These are phyloP conservation scores for Planoprotostelium fungivorum DNA, from an alignment of 78 protist species.

Conservation along the genomic window DNA sequence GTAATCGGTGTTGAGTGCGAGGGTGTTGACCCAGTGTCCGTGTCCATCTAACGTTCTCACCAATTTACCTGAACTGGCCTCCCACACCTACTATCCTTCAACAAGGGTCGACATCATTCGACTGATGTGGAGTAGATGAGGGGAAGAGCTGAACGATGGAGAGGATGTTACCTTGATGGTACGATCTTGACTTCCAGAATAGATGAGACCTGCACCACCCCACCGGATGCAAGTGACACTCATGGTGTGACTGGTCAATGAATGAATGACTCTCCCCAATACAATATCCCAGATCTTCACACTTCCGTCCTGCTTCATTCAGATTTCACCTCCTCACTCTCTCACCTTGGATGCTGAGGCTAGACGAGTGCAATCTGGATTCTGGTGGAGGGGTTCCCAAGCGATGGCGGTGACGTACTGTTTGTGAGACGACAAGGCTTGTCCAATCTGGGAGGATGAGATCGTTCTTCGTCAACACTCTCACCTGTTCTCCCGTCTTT, in stretches of 20 bases:
- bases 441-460: conserved; percentile 12
- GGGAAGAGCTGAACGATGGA: background rate
- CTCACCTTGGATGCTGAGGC: conserved; percentile 81
- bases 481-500: conserved; percentile 39
- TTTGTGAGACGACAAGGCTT: conserved; percentile 65
- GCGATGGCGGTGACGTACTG: conserved; percentile 78
- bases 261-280: conserved; percentile 5
- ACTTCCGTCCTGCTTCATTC: conserved; percentile 90
- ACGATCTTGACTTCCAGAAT: conserved; percentile 91
- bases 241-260: conserved; percentile 83
- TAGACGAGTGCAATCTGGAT: conserved; percentile 67
- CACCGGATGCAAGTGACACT: conserved; percentile 89
- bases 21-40: conserved; percentile 97
- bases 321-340: too few relatives aligned
- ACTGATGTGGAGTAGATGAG: conserved; percentile 30
- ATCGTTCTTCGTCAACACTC: background rate
- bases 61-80: conserved; percentile 27
- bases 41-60: conserved; percentile 87
- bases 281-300: conserved; percentile 83
- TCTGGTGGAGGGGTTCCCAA: conserved; percentile 96
- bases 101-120: conserved; percentile 7
- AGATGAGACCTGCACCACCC: conserved; percentile 94
- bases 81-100: background rate
- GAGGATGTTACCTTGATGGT: conserved; percentile 76
- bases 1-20: conserved; percentile 92